These are phyloP conservation scores for Xerocomus minutiporus DNA, from an alignment of 1,284 basidiomycete species.

Conservation along the genomic window DNA sequence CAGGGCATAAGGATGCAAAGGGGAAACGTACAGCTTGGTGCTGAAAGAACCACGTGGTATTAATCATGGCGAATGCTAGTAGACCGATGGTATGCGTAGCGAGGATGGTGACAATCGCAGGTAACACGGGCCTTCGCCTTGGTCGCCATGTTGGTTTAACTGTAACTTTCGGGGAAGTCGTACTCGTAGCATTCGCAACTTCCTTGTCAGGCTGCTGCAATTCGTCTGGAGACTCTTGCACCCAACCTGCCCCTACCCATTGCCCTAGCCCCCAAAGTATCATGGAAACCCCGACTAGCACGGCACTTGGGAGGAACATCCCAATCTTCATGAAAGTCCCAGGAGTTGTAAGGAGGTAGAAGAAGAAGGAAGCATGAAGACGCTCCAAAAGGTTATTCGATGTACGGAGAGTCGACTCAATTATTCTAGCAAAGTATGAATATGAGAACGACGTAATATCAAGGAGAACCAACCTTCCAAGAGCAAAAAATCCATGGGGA, in stretches of 20 bases:
- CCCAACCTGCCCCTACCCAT: constrained; percentile 70
- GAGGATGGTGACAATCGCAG: constrained; percentile 50
- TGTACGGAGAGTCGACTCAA: constrained; percentile 85
- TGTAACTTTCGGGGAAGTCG: neutral
- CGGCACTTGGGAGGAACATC: constrained; percentile 79
- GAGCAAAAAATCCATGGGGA: constrained; percentile 91
- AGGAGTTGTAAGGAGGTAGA: constrained; percentile 79
- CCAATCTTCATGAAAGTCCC: constrained; percentile 86
- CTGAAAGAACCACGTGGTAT: constrained; percentile 39
- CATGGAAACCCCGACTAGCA: constrained; percentile 77
- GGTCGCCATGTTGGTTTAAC: constrained; percentile 32
- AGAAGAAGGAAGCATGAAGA: constrained; percentile 93
- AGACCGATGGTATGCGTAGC: constrained; percentile 51
- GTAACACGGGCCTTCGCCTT: constrained; percentile 46
- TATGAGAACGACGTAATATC: neutral
- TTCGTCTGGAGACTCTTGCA: constrained; percentile 12
- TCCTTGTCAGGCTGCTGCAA: constrained; percentile 9
- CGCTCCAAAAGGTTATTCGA: constrained; percentile 91
- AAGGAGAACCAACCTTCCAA: constrained; percentile 64
- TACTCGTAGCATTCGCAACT: constrained; percentile 1
- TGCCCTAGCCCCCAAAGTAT: constrained; percentile 74
- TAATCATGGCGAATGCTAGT: constrained; percentile 44
- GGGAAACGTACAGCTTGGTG: constrained; percentile 37
- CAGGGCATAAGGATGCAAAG: neutral
- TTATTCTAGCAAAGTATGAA: constrained; percentile 43